These are phyloP conservation scores for Suhomyces bokatorum DNA, from an alignment of 1,139 yeast genomes.

Conservation along the genomic window DNA sequence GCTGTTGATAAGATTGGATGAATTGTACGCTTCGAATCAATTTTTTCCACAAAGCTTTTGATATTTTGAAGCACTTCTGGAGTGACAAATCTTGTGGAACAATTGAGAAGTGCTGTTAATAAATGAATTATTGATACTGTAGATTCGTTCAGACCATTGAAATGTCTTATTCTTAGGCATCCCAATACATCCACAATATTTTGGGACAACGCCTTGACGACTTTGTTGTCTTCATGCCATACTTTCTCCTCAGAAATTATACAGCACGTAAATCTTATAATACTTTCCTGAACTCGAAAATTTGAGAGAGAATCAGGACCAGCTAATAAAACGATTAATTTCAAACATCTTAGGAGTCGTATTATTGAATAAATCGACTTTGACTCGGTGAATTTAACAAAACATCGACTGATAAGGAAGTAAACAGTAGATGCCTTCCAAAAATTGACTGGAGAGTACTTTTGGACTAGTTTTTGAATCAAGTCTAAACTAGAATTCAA, in stretches of 20 bases:
- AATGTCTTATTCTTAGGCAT: slow-evolving; percentile 12
- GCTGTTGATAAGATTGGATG: slow-evolving; percentile 17
- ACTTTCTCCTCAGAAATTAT: slow-evolving; percentile 19
- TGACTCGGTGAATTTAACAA: slow-evolving; percentile 26
- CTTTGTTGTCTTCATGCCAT: background rate
- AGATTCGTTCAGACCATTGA: slow-evolving; percentile 10
- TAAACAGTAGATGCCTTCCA: slow-evolving; percentile 42
- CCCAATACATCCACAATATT: slow-evolving; percentile 25
- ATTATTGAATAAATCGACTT: slow-evolving; percentile 24
- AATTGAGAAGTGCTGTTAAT: slow-evolving; percentile 14
- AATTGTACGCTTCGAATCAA: slow-evolving; percentile 9
- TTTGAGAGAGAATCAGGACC: slow-evolving; percentile 13
- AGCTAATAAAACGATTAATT: slow-evolving; percentile 37
- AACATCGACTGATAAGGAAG: slow-evolving; percentile 39
- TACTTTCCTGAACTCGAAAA: slow-evolving; percentile 20
- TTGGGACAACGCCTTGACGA: slow-evolving; percentile 15
- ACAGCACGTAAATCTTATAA: slow-evolving; percentile 24
- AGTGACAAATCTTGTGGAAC: background rate
- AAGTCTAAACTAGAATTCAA: slow-evolving; percentile 30
- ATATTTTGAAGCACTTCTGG: slow-evolving; percentile 7
- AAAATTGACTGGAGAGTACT: slow-evolving; percentile 22
- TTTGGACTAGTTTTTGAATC: slow-evolving; percentile 20
- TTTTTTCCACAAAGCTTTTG: slow-evolving; percentile 10
- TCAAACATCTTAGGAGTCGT: slow-evolving; percentile 38
- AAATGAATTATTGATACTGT: slow-evolving; percentile 16